These are phyloP conservation scores for Trichoderma koningiopsis DNA, from an alignment of 2,329 filamentous ascomycete species.

Conservation along the genomic window DNA sequence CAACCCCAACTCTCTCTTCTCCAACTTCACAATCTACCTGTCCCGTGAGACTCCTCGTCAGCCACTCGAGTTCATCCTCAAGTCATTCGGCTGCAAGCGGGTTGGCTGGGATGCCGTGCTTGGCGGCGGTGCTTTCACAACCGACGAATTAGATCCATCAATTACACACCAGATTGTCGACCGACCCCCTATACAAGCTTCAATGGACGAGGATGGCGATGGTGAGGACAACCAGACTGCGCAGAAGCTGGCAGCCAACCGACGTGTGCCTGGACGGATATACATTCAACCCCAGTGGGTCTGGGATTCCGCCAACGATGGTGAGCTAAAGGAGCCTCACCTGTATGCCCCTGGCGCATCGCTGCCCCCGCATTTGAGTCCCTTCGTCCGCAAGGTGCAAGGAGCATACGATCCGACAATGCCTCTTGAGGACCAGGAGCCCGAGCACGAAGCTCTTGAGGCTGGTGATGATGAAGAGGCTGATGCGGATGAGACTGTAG, in stretches of 20 bases:
- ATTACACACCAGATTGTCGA: constrained; percentile 98
- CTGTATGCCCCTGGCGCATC: constrained; percentile 87
- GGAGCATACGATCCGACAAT: constrained; percentile 91
- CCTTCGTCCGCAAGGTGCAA: constrained; percentile 85
- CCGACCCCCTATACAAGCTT: constrained; percentile 72
- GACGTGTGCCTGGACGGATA: constrained; percentile 83
- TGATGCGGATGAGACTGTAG: constrained; percentile 50
- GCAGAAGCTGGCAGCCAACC: constrained; percentile 61
- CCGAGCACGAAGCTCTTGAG: constrained; percentile 78
- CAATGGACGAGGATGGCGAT: constrained; percentile 51
- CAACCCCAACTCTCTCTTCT: constrained; percentile 76
- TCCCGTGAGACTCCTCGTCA: constrained; percentile 91
- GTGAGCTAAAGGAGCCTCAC: constrained; percentile 82
- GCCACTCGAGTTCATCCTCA: constrained; percentile 88
- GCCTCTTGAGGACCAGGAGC: constrained; percentile 83
- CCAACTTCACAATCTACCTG: constrained; percentile 86
- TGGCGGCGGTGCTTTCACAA: constrained; percentile 89
- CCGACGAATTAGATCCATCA: constrained; percentile 79
- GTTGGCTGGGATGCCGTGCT: constrained; percentile 93
- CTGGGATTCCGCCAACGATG: constrained; percentile 95
- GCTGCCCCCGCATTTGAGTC: constrained; percentile 91
- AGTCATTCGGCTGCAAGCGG: constrained; percentile 92
- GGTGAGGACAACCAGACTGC: constrained; percentile 64
- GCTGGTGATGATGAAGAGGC: constrained; percentile 60
- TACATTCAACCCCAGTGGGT: constrained; percentile 99